phyloP scores from a whole-genome alignment of 140 eudicot species.

The Bidens hawaiensis region DNA sequence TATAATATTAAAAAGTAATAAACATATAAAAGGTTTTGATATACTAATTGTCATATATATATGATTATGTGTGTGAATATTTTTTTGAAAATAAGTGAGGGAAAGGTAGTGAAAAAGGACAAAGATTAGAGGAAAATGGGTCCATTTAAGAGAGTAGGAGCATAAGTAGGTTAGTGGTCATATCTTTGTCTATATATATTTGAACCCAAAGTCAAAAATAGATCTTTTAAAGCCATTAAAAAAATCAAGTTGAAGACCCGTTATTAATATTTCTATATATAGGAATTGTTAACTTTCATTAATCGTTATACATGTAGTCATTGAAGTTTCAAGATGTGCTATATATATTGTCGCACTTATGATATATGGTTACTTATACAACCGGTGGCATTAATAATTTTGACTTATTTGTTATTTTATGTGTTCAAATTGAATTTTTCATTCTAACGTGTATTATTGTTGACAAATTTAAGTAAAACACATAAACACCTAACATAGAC shows the following conservation, averaged over 20 bases:
- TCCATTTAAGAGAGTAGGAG: slow-evolving; percentile 10
- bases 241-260: background rate
- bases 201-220: background rate
- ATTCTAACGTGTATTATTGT: too few relatives aligned
- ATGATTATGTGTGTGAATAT: background rate
- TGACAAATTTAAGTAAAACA: too few relatives aligned
- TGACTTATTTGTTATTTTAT: background rate
- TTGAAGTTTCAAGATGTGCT: background rate
- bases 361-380: background rate
- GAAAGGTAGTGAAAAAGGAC: slow-evolving; percentile 16
- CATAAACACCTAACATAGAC: too few relatives aligned
- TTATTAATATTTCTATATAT: background rate
- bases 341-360: background rate
- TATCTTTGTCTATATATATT: background rate
- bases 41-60: background rate
- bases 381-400: background rate
- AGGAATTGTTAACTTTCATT: background rate
- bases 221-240: background rate
- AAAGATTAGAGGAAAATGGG: background rate
- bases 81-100: background rate
- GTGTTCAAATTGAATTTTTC: background rate
- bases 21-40: background rate
- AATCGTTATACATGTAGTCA: background rate
- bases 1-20: background rate
- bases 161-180: background rate